Percentiles rank a stretch among this genome's conserved stretches.
These are phyloP conservation scores for Chamaenerion angustifolium DNA, from an alignment of 345 rosid species.

Conservation along the genomic window DNA sequence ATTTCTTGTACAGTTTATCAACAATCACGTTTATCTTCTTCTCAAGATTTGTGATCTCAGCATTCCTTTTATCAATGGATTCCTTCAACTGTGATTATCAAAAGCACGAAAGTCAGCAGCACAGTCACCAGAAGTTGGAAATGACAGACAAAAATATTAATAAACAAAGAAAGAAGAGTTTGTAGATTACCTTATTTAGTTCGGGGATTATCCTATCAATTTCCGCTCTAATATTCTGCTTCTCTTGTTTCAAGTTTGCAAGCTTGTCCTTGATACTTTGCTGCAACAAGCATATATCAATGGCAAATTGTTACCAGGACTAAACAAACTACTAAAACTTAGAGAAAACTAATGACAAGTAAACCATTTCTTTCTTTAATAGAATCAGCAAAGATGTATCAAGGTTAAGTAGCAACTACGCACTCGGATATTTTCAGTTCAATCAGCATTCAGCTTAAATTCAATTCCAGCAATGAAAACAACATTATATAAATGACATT, in stretches of 20 bases:
- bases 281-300: constrained; percentile 27
- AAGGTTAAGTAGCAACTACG: neutral
- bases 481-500: no score
- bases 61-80: constrained; percentile 46
- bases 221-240: constrained; percentile 46
- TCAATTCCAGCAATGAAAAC: no score
- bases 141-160: neutral
- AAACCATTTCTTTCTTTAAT: neutral
- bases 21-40: constrained; percentile 80
- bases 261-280: constrained; percentile 80
- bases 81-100: constrained; percentile 42
- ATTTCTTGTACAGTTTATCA: constrained; percentile 60
- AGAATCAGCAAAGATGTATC: neutral
- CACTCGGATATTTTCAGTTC: no score
- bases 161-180: constrained; percentile 4
- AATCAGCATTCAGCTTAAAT: no score
- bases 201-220: constrained; percentile 56
- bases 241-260: constrained; percentile 58
- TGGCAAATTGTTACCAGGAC: no score
- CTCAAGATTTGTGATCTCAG: constrained; percentile 60
- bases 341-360: no score
- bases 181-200: constrained; percentile 41
- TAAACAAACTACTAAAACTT: no score
- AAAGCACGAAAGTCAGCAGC: constrained; percentile 4
- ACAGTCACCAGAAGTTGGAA: neutral